Evolutionary conservation across 768 basidiomycete genomes (phyloP), one percentile per base, ranked within the genome.

Genomic region (Leccinum boreale): DNA sequence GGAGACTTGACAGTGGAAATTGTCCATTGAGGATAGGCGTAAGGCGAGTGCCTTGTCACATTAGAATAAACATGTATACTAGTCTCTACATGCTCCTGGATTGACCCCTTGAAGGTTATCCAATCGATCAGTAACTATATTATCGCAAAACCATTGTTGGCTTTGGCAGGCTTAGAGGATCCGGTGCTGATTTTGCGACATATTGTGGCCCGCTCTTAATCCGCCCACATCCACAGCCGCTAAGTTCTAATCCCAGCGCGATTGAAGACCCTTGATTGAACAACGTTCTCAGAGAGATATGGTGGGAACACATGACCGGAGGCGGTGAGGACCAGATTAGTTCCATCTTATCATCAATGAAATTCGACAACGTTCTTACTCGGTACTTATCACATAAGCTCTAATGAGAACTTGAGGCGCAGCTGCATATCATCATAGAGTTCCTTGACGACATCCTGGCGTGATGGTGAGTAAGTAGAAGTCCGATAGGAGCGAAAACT

Each of bases 1-100:
- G 94, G 94, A 49, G 95, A 98, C 73, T 78, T 97, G 69, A 84
- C 85, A 26, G 89, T 91, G 55, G 94, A 95, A 76, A 95, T 97
- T 65, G 84, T 86, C 52, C 88, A 90, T 68, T 88, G 64, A 77
- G 57, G 21, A 39, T 57, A 49, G 53, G n/a, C 53, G 56, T 31
- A 44, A 58, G 23, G 19, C 46, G 23, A 26, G 29, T 52, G 49
- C 58, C 53, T 26, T 61, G 56, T 65, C 53, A 54, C 58, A 51
- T 63, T 66, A 64, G 60, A 62, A 28, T 23, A 53, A 46, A 46
- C 52, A 61, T 65, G 65, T 66, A 58, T 65, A 62, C 55, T 59
- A 64, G 50, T 53, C 35, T 26, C 50, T 48, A 52, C 58, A 61
- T 52, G 56, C 39, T 51, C 52, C 55, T 53, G 55, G 56, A 59